phyloP scores from a whole-genome alignment of 2,329 filamentous ascomycete genomes.

The Diatrype stigma region DNA sequence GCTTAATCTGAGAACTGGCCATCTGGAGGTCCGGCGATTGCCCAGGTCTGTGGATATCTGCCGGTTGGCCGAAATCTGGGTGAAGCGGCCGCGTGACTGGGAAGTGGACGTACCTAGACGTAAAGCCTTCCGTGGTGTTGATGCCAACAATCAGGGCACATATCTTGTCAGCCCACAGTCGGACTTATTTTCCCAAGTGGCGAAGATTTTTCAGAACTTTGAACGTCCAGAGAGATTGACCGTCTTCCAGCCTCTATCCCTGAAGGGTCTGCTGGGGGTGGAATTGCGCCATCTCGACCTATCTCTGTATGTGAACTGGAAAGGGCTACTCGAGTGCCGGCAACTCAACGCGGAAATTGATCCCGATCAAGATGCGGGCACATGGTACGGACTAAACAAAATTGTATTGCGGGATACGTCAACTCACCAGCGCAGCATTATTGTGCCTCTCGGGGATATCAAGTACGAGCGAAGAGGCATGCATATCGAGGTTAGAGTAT shows the following conservation, averaged over 20 bases:
- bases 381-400: conserved; percentile 58
- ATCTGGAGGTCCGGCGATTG: conserved; percentile 48
- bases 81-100: conserved; percentile 27
- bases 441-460: conserved; percentile 47
- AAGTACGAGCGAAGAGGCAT: conserved; percentile 24
- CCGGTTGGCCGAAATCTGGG: conserved; percentile 32
- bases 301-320: conserved; percentile 45
- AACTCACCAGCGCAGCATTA: conserved; percentile 41
- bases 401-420: conserved; percentile 49
- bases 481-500: conserved; percentile 39
- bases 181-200: conserved; percentile 33
- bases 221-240: conserved; percentile 40
- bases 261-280: conserved; percentile 32
- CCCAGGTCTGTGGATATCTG: too few species aligned
- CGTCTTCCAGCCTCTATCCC: conserved; percentile 42
- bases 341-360: conserved; percentile 53
- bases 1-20: conserved; percentile 41
- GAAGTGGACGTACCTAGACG: conserved; percentile 24
- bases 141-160: too few species aligned
- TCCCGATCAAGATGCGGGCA: conserved; percentile 54
- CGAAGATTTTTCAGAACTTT: conserved; percentile 44
- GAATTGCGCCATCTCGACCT: conserved; percentile 51
- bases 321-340: conserved; percentile 38
- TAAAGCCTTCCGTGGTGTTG: conserved; percentile 14
- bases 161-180: conserved; percentile 48